Conservation (phyloP, 73 alveolate species). For the Durusdinium trenchii region DNA sequence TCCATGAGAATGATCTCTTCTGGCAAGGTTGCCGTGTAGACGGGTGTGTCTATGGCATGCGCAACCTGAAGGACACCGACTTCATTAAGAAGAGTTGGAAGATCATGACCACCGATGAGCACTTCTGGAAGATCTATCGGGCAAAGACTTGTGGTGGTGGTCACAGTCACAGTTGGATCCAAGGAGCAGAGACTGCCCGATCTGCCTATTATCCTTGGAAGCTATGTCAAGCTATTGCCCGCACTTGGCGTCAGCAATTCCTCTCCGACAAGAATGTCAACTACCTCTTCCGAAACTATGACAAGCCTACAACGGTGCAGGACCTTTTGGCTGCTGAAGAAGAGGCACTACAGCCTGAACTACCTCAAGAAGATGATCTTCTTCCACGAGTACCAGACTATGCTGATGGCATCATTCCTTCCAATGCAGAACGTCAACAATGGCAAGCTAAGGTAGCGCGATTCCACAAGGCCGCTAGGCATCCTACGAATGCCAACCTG, state of each 20-base stretch:
- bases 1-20: not conserved
- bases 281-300: not conserved
- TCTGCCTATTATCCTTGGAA: slow-evolving; percentile 13
- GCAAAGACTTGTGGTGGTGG: not conserved
- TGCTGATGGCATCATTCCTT: not conserved
- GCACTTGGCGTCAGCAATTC: not conserved
- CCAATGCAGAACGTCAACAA: not conserved
- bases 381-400: not conserved
- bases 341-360: too few species aligned
- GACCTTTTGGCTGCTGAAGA: too few species aligned
- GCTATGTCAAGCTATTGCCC: not conserved
- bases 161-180: not conserved
- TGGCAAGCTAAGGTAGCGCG: not conserved
- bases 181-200: not conserved
- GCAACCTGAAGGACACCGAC: not conserved
- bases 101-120: not conserved
- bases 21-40: slow-evolving; percentile 23
- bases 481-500: not conserved
- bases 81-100: not conserved
- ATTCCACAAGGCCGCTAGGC: not conserved
- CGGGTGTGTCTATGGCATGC: not conserved
- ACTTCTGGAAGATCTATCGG: not conserved
- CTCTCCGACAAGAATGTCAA: not conserved
- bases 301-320: too few species aligned
- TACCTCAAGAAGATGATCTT: not conserved